Evolutionary conservation across 2,329 filamentous ascomycete species (phyloP).

Genomic region (Fusarium veterinarium): DNA sequence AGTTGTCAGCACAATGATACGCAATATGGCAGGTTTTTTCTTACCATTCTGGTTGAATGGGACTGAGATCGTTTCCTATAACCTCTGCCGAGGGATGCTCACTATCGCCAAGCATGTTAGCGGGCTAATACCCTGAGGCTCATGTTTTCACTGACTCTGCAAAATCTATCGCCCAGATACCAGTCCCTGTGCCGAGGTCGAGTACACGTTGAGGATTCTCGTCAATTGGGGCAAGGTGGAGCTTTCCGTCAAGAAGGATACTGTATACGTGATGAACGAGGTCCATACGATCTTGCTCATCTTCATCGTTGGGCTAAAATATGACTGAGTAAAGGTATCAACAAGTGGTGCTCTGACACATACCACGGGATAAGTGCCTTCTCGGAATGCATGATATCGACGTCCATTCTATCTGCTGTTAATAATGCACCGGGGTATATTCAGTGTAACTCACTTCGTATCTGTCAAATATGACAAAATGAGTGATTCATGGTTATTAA

Average conservation of each 20-base stretch:
- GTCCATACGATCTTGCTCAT: conserved; percentile 28
- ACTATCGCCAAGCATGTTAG: background rate
- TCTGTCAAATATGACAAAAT: no score
- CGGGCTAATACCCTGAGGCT: background rate
- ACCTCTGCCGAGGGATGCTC: conserved; percentile 24
- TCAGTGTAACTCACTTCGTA: no score
- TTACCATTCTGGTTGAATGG: conserved; percentile 30
- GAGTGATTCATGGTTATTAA: no score
- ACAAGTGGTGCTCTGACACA: no score
- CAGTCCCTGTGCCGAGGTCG: conserved; percentile 30
- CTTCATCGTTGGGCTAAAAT: conserved; percentile 28
- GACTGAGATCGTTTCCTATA: conserved; percentile 26
- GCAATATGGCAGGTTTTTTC: accelerated
- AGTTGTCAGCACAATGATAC: background rate
- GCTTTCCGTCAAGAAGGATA: conserved; percentile 20
- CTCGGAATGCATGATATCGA: no score
- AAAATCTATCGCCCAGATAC: conserved; percentile 32
- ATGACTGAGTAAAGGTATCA: no score
- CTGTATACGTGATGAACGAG: conserved; percentile 28
- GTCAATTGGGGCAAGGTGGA: conserved; percentile 18
- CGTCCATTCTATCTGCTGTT: no score
- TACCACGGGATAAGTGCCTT: no score
- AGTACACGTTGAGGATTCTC: conserved; percentile 12
- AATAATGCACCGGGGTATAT: no score
- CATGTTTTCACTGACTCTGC: conserved; percentile 13